A percentile compares a stretch with the other conserved stretches of the same genome.
Evolutionary conservation across 1,284 basidiomycete species (phyloP).

Genomic region (Naganishia cerealis): DNA sequence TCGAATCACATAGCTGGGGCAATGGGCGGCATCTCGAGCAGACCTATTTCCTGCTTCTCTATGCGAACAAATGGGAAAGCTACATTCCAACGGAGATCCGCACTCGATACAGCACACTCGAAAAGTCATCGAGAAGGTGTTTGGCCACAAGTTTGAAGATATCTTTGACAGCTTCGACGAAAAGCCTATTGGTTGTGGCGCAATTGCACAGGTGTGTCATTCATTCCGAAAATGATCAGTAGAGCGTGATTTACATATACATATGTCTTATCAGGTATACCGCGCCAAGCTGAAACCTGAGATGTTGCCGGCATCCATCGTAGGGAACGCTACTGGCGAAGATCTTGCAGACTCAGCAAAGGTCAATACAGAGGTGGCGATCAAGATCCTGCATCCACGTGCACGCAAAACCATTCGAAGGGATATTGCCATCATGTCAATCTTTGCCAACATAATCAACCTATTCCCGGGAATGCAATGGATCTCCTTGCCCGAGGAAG

Average conservation of each 20-base stretch:
- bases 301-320: conserved; percentile 63
- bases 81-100: conserved; percentile 85
- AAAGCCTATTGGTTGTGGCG: conserved; percentile 90
- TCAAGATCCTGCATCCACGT: conserved; percentile 91
- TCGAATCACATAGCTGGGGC: conserved; percentile 68
- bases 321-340: conserved; percentile 27
- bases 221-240: not conserved
- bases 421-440: conserved; percentile 89
- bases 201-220: conserved; percentile 81
- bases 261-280: conserved; percentile 65
- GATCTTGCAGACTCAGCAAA: not conserved
- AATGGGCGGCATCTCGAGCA: conserved; percentile 95
- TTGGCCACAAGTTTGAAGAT: conserved; percentile 76
- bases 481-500: conserved; percentile 94
- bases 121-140: conserved; percentile 77
- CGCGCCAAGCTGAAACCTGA: conserved; percentile 78
- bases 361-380: conserved; percentile 79
- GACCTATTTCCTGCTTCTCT: conserved; percentile 93
- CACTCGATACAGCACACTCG: conserved; percentile 83
- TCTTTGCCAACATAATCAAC: conserved; percentile 81
- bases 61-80: conserved; percentile 77
- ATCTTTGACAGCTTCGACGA: conserved; percentile 90
- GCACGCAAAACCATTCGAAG: conserved; percentile 78
- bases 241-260: not conserved
- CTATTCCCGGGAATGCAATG: conserved; percentile 90